Base-by-base conservation (phyloP, 139 green algal species). In the Chlamydomonas eustigma region DNA sequence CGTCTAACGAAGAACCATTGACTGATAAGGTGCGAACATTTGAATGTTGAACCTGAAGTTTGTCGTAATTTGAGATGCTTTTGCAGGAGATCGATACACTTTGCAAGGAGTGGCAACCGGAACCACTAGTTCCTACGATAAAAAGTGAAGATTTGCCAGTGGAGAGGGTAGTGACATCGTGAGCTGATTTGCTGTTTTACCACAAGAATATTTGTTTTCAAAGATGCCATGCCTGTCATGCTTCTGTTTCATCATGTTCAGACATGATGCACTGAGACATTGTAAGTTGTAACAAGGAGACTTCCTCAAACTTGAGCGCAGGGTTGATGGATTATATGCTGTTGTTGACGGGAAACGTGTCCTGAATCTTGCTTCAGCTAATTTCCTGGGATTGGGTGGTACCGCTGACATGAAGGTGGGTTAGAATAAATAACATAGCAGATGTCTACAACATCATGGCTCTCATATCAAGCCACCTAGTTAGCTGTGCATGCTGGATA, bases 371-470 rank as follows among this genome's bases (percentile, higher is more conserved):
- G 83, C 85, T 0, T 88, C 86, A 1, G 71, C 80, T n/a, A 92
- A 98, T 83, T 98, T 98, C 68, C 81, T 98, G 6, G 89, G 87
- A 25, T 66, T 98, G 2, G 81, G 88, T 12, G 86, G 84, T 34
- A 82, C 50, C 5, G n/a, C 44, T 31, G 31, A 76, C 24, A 37
- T 51, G 70, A 51, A 50, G 70, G 65, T 51, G 28, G 30, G 71
- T 52, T 24, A 24, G 31, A 35, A 64, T n/a, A 66, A n/a, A n/a
- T n/a, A n/a, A n/a, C n/a, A n/a, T n/a, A n/a, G n/a, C n/a, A n/a
- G n/a, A n/a, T n/a, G n/a, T n/a, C n/a, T n/a, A n/a, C n/a, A n/a
- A n/a, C n/a, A n/a, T n/a, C n/a, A n/a, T n/a, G n/a, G n/a, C n/a
- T n/a, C n/a, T n/a, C n/a, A n/a, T n/a, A n/a, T n/a, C n/a, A n/a